phyloP scores from a whole-genome alignment of 1,284 basidiomycete genomes.

The Paramarasmius palmivorus region DNA sequence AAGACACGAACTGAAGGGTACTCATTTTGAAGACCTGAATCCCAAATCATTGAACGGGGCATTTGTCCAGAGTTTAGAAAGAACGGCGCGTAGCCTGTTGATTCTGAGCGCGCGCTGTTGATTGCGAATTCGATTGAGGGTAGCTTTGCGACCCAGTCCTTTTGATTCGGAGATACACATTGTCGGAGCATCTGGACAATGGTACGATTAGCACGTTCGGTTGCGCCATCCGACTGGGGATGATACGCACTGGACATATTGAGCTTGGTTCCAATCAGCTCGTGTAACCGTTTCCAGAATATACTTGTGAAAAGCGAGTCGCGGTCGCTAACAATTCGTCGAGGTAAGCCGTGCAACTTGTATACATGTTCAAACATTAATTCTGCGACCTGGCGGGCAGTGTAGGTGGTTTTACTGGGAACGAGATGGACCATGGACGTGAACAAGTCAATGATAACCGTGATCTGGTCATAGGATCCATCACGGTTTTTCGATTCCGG shows the following conservation, averaged over 20 bases:
- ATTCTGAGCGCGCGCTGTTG: no score
- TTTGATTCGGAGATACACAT: constrained; percentile 12
- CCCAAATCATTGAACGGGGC: constrained; percentile 28
- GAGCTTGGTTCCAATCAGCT: no score
- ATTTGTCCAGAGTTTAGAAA: constrained; percentile 31
- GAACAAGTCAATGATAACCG: constrained; percentile 33
- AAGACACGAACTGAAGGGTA: constrained; percentile 24
- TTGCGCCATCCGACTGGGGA: constrained; percentile 24
- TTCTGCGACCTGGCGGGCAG: constrained; percentile 21
- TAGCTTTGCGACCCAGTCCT: no score
- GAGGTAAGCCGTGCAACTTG: constrained; percentile 25
- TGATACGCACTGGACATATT: no score
- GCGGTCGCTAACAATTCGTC: constrained; percentile 22
- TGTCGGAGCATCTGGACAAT: constrained; percentile 22
- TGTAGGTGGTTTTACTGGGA: constrained; percentile 20
- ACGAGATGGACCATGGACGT: constrained; percentile 32
- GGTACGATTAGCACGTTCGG: constrained; percentile 22
- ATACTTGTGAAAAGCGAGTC: constrained; percentile 22
- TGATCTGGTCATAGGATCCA: constrained; percentile 28
- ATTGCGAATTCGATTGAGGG: no score
- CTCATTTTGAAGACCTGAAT: constrained; percentile 15
- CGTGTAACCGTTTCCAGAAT: constrained; percentile 28
- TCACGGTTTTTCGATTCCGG: constrained; percentile 26
- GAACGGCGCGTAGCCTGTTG: no score
- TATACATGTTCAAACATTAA: constrained; percentile 24